Conservation (phyloP, 148 eudicot species). For the Persicaria tinctoria region DNA sequence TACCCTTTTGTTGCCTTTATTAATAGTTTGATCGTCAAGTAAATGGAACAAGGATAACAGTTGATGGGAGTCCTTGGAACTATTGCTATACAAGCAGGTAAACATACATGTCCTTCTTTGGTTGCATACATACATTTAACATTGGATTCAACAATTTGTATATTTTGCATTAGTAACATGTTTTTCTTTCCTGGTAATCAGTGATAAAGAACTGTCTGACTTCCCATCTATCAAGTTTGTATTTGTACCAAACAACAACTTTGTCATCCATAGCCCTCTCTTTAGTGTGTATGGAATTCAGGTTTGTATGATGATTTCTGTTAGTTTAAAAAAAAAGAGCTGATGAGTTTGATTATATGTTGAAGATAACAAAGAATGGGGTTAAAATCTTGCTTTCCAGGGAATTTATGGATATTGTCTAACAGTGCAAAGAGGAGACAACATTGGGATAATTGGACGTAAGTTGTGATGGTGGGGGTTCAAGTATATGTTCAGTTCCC, state of each 20-base stretch:
- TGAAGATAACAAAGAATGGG: not conserved
- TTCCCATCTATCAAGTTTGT: slow-evolving; percentile 52
- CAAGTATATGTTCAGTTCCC: not conserved
- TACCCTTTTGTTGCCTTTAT: slow-evolving; percentile 15
- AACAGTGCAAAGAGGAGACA: slow-evolving; percentile 46
- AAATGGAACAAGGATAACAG: slow-evolving; percentile 47
- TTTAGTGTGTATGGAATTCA: slow-evolving; percentile 36
- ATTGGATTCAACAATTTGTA: too few species aligned
- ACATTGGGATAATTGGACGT: slow-evolving; percentile 79
- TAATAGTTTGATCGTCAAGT: slow-evolving; percentile 74
- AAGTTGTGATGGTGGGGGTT: slow-evolving; percentile 22
- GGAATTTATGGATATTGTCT: slow-evolving; percentile 69
- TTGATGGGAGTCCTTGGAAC: slow-evolving; percentile 62
- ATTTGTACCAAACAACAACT: slow-evolving; percentile 55
- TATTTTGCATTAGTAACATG: too few species aligned
- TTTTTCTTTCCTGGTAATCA: slow-evolving; percentile 20
- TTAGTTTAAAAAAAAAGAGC: not conserved
- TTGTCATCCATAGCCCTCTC: slow-evolving; percentile 52
- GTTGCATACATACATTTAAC: too few species aligned
- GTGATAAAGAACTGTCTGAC: slow-evolving; percentile 37
- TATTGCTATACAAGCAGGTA: slow-evolving; percentile 83
- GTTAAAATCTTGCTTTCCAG: slow-evolving; percentile 27
- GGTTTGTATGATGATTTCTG: slow-evolving; percentile 35
- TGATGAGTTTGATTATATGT: not conserved
- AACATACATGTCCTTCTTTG: slow-evolving; percentile 8